Percentiles rank a stretch among this genome's conserved stretches.
Evolutionary conservation across 1,139 yeast species (phyloP).

Genomic region (Pichia sp.): DNA sequence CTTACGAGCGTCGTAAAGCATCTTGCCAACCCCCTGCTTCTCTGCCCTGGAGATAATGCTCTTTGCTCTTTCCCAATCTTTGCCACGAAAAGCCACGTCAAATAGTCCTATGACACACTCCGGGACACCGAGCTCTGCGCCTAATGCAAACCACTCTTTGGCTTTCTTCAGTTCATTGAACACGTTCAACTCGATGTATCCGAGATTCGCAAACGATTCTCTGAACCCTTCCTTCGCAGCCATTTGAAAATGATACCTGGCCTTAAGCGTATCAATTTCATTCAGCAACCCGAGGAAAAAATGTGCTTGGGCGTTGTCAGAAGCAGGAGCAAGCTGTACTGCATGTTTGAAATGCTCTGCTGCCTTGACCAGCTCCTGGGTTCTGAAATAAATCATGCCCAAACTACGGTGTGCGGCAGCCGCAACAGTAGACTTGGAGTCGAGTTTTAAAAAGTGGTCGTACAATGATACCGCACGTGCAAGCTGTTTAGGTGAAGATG

Average conservation of each 20-base stretch:
- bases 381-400: conserved; percentile 60
- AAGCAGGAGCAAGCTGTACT: conserved; percentile 54
- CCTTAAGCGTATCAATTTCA: conserved; percentile 50
- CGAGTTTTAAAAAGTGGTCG: conserved; percentile 51
- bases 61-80: conserved; percentile 26
- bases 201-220: conserved; percentile 72
- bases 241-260: conserved; percentile 67
- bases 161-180: conserved; percentile 55
- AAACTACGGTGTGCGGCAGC: conserved; percentile 70
- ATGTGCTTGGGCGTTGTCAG: conserved; percentile 63
- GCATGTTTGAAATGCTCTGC: conserved; percentile 58
- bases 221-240: conserved; percentile 73
- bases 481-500: conserved; percentile 33
- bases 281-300: conserved; percentile 71
- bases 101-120: conserved; percentile 72
- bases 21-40: conserved; percentile 7
- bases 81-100: conserved; percentile 40
- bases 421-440: conserved; percentile 52
- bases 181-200: conserved; percentile 70
- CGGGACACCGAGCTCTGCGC: conserved; percentile 60
- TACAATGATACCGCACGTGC: conserved; percentile 58
- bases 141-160: conserved; percentile 79
- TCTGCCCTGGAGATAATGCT: conserved; percentile 14
- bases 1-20: conserved; percentile 9
- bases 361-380: conserved; percentile 49